Conservation (phyloP, 2,329 filamentous ascomycete genomes). For the Talaromyces amestolkiae region DNA sequence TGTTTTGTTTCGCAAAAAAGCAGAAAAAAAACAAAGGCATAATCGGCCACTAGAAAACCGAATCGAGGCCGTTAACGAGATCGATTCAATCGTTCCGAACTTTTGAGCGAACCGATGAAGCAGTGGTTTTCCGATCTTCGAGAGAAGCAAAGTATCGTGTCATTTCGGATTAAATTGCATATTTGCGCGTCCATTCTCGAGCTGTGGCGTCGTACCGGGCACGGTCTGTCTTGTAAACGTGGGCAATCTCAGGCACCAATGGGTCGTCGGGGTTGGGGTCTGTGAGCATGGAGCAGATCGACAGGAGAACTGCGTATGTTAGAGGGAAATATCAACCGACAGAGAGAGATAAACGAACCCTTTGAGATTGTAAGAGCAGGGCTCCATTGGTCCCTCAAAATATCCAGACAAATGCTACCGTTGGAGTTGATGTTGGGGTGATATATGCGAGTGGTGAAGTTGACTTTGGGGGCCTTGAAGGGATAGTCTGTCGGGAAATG, state of each 20-base stretch:
- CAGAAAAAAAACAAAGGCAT: constrained; percentile 23
- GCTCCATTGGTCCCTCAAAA: constrained; percentile 98
- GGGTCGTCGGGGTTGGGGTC: constrained; percentile 99
- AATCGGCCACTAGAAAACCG: constrained; percentile 39
- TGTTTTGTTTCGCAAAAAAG: background rate
- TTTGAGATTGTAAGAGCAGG: constrained; percentile 97
- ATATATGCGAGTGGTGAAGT: constrained; percentile 99
- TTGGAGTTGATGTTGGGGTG: constrained; percentile 99
- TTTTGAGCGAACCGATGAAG: constrained; percentile 4
- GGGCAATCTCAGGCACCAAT: constrained; percentile 96
- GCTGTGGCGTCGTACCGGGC: constrained; percentile 94
- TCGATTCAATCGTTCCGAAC: constrained; percentile 4
- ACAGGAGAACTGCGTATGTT: constrained; percentile 71
- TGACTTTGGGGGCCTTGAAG: constrained; percentile 99
- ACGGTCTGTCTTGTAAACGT: constrained; percentile 99
- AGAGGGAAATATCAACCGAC: background rate
- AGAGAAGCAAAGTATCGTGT: constrained; percentile 29
- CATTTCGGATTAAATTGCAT: constrained; percentile 70
- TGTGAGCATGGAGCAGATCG: constrained; percentile 99
- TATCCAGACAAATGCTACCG: constrained; percentile 98
- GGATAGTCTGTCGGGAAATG: constrained; percentile 99
- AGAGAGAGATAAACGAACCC: constrained; percentile 56
- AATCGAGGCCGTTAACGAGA: constrained; percentile 35
- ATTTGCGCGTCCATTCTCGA: constrained; percentile 98
- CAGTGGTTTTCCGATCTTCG: constrained; percentile 17